These are phyloP conservation scores for Dovyalis caffra DNA, from an alignment of 345 rosid species.

Conservation along the genomic window DNA sequence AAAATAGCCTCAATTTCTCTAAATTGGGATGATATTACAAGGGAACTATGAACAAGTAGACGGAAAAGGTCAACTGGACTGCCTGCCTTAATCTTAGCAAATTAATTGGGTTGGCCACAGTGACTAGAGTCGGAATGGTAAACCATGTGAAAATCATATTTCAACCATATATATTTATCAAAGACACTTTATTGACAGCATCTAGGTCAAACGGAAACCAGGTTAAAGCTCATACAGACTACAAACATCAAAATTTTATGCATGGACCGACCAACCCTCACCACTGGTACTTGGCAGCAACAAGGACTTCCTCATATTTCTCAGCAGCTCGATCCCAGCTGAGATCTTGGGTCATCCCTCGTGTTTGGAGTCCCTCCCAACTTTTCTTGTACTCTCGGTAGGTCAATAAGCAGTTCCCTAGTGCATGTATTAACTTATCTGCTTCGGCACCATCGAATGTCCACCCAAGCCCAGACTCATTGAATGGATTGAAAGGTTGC, in stretches of 20 bases:
- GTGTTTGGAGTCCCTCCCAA: conserved; percentile 86
- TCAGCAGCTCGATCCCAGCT: conserved; percentile 95
- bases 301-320: conserved; percentile 82
- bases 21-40: no score
- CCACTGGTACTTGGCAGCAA: conserved; percentile 96
- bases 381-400: conserved; percentile 70
- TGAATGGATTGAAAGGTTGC: conserved; percentile 72
- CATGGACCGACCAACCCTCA: no score
- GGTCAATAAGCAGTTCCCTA: conserved; percentile 82
- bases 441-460: conserved; percentile 76
- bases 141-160: no score
- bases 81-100: neutral
- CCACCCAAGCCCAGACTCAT: conserved; percentile 88
- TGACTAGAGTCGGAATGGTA: no score
- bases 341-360: conserved; percentile 87
- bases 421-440: conserved; percentile 62
- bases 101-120: neutral
- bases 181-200: no score
- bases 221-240: no score
- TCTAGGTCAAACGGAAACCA: no score
- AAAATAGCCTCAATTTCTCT: no score
- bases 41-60: neutral
- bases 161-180: no score
- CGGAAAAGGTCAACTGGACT: neutral
- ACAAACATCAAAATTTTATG: no score